These are phyloP conservation scores for Saccharomyces jurei DNA, from an alignment of 805 yeast genomes.

Conservation along the genomic window DNA sequence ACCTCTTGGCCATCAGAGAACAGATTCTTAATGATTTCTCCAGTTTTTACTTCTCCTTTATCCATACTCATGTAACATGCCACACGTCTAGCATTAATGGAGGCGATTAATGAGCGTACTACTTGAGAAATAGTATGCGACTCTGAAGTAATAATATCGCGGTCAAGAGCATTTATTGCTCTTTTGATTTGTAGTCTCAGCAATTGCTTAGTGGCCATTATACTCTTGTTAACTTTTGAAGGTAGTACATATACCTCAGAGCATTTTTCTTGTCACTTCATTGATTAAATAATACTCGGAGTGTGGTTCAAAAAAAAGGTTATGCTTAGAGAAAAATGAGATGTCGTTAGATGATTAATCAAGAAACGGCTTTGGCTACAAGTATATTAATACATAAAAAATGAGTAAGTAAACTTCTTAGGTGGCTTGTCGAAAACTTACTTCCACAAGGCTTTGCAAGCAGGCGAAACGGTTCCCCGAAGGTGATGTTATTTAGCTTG, in stretches of 20 bases:
- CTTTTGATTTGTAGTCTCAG: not conserved
- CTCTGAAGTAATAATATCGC: not conserved
- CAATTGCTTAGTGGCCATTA: not conserved
- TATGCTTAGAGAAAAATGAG: not conserved
- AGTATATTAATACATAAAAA: not conserved
- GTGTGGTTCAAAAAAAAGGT: too few species aligned
- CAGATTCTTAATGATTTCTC: constrained; percentile 42
- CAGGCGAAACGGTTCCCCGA: not conserved
- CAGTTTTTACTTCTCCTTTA: constrained; percentile 57
- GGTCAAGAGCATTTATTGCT: not conserved
- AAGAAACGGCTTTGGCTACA: not conserved
- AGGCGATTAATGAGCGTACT: not conserved
- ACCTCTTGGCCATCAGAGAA: constrained; percentile 43
- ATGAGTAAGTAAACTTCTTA: too few species aligned
- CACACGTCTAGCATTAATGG: constrained; percentile 24
- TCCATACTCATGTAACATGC: constrained; percentile 79
- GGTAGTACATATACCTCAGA: not conserved
- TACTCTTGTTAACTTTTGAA: too few species aligned
- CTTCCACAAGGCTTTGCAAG: not conserved
- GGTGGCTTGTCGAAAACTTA: not conserved
- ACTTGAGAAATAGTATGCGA: constrained; percentile 11
- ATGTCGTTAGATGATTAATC: not conserved
- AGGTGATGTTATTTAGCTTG: not conserved
- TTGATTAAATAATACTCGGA: not conserved
- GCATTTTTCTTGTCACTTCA: not conserved